phyloP scores from a whole-genome alignment of 352 stramenopile species.

The Phytophthora sansomeana region DNA sequence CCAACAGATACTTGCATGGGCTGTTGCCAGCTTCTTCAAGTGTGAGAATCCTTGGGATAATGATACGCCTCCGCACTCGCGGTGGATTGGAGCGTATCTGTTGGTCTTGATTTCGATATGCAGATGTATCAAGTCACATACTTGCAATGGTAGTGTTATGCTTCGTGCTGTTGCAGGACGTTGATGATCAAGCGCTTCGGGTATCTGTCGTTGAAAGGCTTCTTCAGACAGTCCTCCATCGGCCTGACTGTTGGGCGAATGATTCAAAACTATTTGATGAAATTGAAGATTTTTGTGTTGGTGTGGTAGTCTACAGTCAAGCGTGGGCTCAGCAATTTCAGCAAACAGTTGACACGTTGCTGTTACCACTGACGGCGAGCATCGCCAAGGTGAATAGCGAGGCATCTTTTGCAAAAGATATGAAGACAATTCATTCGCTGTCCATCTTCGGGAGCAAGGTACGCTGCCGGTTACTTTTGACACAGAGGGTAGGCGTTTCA shows the following conservation, averaged over 20 bases:
- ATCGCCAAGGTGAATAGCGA: constrained; percentile 23
- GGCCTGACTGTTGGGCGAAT: constrained; percentile 16
- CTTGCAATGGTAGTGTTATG: constrained; percentile 11
- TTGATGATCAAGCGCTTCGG: constrained; percentile 34
- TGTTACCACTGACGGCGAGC: constrained; percentile 26
- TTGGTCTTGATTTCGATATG: constrained; percentile 39
- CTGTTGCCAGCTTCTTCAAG: constrained; percentile 46
- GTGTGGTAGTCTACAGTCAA: constrained; percentile 19
- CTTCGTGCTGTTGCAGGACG: constrained; percentile 29
- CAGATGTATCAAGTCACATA: constrained; percentile 31
- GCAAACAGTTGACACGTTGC: constrained; percentile 19
- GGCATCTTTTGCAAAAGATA: constrained; percentile 27
- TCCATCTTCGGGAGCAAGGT: constrained; percentile 47
- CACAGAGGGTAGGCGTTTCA: background rate
- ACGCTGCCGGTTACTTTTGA: constrained; percentile 14
- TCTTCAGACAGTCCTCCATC: constrained; percentile 28
- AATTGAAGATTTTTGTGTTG: constrained; percentile 42
- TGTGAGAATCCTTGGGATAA: constrained; percentile 33
- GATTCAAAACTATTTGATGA: constrained; percentile 20
- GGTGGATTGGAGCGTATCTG: constrained; percentile 35
- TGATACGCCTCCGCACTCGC: constrained; percentile 5
- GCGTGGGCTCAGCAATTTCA: constrained; percentile 35
- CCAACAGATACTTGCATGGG: constrained; percentile 45
- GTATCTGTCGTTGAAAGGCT: constrained; percentile 31
- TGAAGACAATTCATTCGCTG: constrained; percentile 23